Percentiles rank a stretch among this genome's conserved stretches.
Conservation (phyloP, 441 rosid genomes). For the Metrosideros polymorpha region DNA sequence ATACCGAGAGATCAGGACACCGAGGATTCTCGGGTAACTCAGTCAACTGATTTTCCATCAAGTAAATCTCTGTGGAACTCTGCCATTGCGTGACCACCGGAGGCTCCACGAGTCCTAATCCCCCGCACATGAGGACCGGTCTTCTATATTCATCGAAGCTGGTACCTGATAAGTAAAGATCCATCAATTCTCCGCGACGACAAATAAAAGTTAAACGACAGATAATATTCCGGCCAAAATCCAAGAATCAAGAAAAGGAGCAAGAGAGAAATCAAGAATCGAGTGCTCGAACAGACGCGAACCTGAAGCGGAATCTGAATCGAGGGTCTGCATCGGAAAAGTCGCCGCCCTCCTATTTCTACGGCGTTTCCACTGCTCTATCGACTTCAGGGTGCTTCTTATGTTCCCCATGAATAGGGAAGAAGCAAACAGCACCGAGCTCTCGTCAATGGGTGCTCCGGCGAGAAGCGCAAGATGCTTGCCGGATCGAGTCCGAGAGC, state of each 20-base stretch:
- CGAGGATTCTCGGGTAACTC: neutral
- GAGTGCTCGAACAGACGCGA: neutral
- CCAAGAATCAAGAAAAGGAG: too few species aligned
- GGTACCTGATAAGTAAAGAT: neutral
- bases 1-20: neutral
- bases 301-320: neutral
- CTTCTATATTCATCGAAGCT: neutral
- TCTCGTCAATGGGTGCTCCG: too few species aligned
- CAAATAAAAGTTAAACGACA: too few species aligned
- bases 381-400: neutral
- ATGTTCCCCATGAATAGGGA: neutral
- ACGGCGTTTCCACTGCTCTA: neutral
- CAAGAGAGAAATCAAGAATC: too few species aligned
- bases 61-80: neutral
- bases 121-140: neutral
- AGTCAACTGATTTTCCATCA: neutral
- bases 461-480: too few species aligned
- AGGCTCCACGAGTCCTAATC: neutral
- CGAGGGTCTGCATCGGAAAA: neutral
- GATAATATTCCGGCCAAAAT: too few species aligned
- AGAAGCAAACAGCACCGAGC: too few species aligned
- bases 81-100: constrained; percentile 1
- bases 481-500: too few species aligned
- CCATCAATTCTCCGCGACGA: neutral
- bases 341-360: neutral